Conservation (phyloP, 441 rosid genomes). For the Pelargonium australe region DNA sequence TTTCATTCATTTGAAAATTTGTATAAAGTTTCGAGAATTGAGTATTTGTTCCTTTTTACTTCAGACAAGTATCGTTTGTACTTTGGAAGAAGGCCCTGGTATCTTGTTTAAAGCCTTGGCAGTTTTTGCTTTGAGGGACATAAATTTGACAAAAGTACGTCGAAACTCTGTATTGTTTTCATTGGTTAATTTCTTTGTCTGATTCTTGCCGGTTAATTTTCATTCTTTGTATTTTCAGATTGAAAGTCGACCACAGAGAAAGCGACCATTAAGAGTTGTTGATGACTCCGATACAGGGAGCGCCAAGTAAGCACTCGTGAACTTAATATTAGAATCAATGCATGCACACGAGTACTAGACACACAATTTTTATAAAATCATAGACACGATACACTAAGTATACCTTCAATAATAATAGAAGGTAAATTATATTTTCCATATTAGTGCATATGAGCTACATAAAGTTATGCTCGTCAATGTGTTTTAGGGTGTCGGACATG, state of each 20-base stretch:
- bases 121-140: slow-evolving; percentile 50
- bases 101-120: slow-evolving; percentile 58
- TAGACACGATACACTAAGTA: too few relatives aligned
- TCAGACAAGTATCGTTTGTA: slow-evolving; percentile 49
- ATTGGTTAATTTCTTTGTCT: not conserved
- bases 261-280: slow-evolving; percentile 48
- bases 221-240: slow-evolving; percentile 31
- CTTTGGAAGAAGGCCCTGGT: slow-evolving; percentile 46
- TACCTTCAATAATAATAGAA: too few relatives aligned
- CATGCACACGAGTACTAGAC: not conserved
- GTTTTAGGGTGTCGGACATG: too few relatives aligned
- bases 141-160: slow-evolving; percentile 51
- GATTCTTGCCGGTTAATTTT: not conserved
- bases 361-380: not conserved
- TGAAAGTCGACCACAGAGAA: slow-evolving; percentile 68
- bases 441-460: too few relatives aligned
- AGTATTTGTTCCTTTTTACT: slow-evolving; percentile 13
- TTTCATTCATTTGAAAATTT: not conserved
- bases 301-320: slow-evolving; percentile 38
- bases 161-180: not conserved
- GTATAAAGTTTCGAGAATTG: not conserved
- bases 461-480: too few relatives aligned
- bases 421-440: too few relatives aligned
- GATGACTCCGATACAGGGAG: slow-evolving; percentile 53
- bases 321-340: not conserved